Conservation (phyloP, 352 stramenopile genomes). For the Paralagenidium karlingii region DNA sequence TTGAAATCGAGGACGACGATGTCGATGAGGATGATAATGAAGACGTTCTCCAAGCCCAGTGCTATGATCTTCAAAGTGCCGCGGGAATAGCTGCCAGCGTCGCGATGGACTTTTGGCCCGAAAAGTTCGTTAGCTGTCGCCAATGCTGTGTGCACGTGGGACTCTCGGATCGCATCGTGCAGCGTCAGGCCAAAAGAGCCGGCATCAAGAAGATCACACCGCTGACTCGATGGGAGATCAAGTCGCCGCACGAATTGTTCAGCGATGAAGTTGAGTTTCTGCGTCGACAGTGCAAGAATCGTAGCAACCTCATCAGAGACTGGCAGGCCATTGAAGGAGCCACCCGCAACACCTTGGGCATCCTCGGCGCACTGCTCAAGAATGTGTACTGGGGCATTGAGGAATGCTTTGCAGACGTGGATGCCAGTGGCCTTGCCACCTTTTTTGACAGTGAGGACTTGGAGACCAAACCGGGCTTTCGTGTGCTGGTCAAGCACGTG, state of each 20-base stretch:
- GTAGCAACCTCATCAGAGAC: constrained; percentile 30
- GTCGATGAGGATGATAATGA: constrained; percentile 13
- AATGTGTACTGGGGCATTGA: constrained; percentile 29
- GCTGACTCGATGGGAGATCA: constrained; percentile 8
- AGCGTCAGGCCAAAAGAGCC: constrained; percentile 17
- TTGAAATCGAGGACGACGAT: background rate
- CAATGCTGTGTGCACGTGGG: constrained; percentile 58
- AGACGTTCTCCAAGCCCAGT: background rate
- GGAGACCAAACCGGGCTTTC: constrained; percentile 45
- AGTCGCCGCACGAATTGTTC: constrained; percentile 37
- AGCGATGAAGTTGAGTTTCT: constrained; percentile 55
- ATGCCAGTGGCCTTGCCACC: constrained; percentile 15
- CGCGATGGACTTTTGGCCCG: constrained; percentile 7
- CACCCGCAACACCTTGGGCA: constrained; percentile 48
- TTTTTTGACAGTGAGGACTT: constrained; percentile 33
- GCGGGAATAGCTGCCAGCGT: constrained; percentile 11
- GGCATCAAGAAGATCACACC: constrained; percentile 5
- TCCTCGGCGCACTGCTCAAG: constrained; percentile 26
- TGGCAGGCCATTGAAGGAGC: constrained; percentile 38
- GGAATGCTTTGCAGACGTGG: constrained; percentile 44
- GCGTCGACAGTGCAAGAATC: constrained; percentile 24
- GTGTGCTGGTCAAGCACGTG: constrained; percentile 56
- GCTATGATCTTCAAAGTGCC: constrained; percentile 6
- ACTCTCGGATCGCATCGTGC: constrained; percentile 51
- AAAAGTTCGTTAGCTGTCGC: constrained; percentile 34